Conservation (phyloP, 2,329 filamentous ascomycete species). For the Fusarium clavum region DNA sequence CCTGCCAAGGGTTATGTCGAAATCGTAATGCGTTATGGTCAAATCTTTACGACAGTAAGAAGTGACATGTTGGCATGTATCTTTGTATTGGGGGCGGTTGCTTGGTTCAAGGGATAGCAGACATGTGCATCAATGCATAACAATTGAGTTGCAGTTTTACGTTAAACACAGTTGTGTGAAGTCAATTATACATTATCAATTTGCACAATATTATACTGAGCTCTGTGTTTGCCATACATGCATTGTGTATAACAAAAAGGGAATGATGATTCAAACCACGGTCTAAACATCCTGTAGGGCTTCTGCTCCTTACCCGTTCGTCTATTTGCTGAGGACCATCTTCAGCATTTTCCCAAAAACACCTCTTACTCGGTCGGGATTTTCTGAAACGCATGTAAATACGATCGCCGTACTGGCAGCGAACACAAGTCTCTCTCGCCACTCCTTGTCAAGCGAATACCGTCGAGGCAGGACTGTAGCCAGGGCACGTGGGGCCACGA, state of each 20-base stretch:
- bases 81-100: slow-evolving; percentile 75
- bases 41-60: slow-evolving; percentile 78
- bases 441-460: slow-evolving; percentile 72
- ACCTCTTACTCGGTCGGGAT: slow-evolving; percentile 72
- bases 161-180: not conserved
- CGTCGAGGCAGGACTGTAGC: slow-evolving; percentile 79
- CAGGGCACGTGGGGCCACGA: slow-evolving; percentile 82
- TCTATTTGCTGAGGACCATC: slow-evolving; percentile 58
- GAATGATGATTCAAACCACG: not conserved
- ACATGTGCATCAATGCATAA: slow-evolving; percentile 4
- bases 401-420: slow-evolving; percentile 75
- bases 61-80: slow-evolving; percentile 80
- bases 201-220: not conserved
- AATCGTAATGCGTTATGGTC: slow-evolving; percentile 72
- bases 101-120: slow-evolving; percentile 55
- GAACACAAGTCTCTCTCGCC: slow-evolving; percentile 75
- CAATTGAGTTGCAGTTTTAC: slow-evolving; percentile 11
- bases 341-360: slow-evolving; percentile 72
- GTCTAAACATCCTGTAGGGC: not conserved
- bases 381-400: slow-evolving; percentile 74
- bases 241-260: not conserved
- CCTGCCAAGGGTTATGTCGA: slow-evolving; percentile 71
- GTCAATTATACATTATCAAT: slow-evolving; percentile 30
- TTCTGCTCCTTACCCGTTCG: not conserved
- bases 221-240: not conserved